phyloP scores from a whole-genome alignment of 768 basidiomycete species.

The Kwoniella europaea region DNA sequence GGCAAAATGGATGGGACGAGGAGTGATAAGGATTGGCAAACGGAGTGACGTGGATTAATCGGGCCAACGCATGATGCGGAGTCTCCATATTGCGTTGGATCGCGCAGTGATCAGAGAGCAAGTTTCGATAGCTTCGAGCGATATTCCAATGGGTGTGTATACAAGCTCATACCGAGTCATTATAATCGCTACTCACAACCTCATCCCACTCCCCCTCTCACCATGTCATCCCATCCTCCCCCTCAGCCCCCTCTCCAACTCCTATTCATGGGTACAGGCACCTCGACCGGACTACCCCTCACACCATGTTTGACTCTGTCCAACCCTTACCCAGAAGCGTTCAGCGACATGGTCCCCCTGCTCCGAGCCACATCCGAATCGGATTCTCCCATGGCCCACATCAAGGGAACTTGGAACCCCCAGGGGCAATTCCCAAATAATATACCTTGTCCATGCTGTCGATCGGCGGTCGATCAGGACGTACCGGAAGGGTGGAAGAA shows the following conservation, averaged over 20 bases:
- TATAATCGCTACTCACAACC: neutral
- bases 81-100: neutral
- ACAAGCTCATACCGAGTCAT: neutral
- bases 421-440: constrained; percentile 41
- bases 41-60: neutral
- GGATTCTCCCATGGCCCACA: constrained; percentile 58
- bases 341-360: constrained; percentile 51
- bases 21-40: neutral
- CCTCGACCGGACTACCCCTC: constrained; percentile 72
- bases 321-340: constrained; percentile 35
- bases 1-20: neutral
- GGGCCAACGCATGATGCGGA: neutral
- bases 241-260: constrained; percentile 62
- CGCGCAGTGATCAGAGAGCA: too few species aligned
- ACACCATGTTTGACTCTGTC: constrained; percentile 72
- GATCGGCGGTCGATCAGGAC: constrained; percentile 58
- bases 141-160: too few species aligned
- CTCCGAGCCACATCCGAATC: constrained; percentile 65
- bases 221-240: constrained; percentile 11
- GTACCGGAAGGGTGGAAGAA: constrained; percentile 79
- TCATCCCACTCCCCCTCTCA: neutral
- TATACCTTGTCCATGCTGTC: constrained; percentile 61
- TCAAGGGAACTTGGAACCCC: constrained; percentile 38
- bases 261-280: constrained; percentile 83
- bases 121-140: too few species aligned